Evolutionary conservation across 345 rosid genomes (phyloP), one percentile per base, ranked within the genome.

Genomic region (Ricinus communis): DNA sequence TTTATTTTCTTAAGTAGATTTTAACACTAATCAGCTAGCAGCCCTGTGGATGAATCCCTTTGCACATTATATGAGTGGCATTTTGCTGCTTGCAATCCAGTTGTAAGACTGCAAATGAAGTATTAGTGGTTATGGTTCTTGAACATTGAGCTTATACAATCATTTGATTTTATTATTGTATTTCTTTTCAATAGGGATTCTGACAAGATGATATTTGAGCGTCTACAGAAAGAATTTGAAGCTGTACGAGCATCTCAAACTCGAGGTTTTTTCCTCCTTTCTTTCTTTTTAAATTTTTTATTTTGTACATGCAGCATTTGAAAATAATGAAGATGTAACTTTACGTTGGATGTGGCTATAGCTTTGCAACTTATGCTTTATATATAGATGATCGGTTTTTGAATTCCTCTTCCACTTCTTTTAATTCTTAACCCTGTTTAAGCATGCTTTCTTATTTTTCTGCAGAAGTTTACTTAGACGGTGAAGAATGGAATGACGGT

Each of bases 401-500:
- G 21, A 21, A 31, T 41, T 8, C 16, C 40, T 56, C 51, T 38
- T 64, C 59, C 25, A 25, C 14, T 18, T 11, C 47, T 62, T 57
- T 55, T 67, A 14, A 14, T 62, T 4, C 21, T 31, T 52, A 56
- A n/a, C 67, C 13, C 21, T n/a, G 22, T 55, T 72, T 43, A 41
- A n/a, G 31, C 21, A 51, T 59, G 19, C 30, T 16, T 40, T 24
- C n/a, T 71, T 56, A 60, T 70, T 43, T 74, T 65, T 41, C 52
- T 79, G 80, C 87, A 87, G 99, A 92, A 83, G 75, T 90, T 75
- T 73, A 65, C 79, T 75, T 92, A 77, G 86, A 90, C 69, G 97
- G 92, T 64, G 97, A 89, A 74, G 87, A 88, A 76, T 94, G 98
- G 98, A 90, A 88, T 80, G 96, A 94, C 73, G 97, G 98, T 59